These are phyloP conservation scores for Vaccinium myrtillus DNA, from an alignment of 148 eudicot species.

Conservation along the genomic window DNA sequence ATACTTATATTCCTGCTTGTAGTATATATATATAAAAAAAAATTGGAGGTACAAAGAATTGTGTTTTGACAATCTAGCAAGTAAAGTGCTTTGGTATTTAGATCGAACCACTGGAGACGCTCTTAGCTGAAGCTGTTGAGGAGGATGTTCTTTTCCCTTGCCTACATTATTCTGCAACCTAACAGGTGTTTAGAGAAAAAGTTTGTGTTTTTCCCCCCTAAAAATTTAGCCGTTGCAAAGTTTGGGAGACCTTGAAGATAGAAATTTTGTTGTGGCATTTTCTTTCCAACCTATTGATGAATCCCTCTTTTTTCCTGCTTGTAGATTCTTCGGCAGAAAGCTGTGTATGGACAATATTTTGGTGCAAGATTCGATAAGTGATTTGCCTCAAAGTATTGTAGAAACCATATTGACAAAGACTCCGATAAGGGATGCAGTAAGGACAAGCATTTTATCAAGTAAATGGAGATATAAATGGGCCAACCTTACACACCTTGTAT, in stretches of 20 bases:
- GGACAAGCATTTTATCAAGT: constrained; percentile 51
- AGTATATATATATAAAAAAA: background rate
- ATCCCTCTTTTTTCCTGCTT: background rate
- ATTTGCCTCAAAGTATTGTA: constrained; percentile 30
- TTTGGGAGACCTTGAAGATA: constrained; percentile 9
- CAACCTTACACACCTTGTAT: constrained; percentile 46
- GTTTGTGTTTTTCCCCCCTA: background rate
- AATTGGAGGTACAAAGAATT: background rate
- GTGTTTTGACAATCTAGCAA: background rate
- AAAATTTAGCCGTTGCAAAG: background rate
- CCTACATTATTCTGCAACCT: background rate
- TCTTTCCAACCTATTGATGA: background rate
- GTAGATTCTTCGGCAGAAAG: constrained; percentile 14
- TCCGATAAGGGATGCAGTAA: constrained; percentile 63
- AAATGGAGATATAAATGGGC: constrained; percentile 72
- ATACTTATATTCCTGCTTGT: background rate
- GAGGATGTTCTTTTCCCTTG: background rate
- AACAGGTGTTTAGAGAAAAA: background rate
- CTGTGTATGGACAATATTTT: constrained; percentile 13
- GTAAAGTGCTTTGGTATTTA: background rate
- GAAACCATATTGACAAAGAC: constrained; percentile 47
- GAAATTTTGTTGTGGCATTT: background rate
- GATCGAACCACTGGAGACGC: background rate
- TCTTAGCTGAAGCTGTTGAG: background rate
- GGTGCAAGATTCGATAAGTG: constrained; percentile 23